These are phyloP conservation scores for Lentinula aciculospora DNA, from an alignment of 768 basidiomycete genomes.

Conservation along the genomic window DNA sequence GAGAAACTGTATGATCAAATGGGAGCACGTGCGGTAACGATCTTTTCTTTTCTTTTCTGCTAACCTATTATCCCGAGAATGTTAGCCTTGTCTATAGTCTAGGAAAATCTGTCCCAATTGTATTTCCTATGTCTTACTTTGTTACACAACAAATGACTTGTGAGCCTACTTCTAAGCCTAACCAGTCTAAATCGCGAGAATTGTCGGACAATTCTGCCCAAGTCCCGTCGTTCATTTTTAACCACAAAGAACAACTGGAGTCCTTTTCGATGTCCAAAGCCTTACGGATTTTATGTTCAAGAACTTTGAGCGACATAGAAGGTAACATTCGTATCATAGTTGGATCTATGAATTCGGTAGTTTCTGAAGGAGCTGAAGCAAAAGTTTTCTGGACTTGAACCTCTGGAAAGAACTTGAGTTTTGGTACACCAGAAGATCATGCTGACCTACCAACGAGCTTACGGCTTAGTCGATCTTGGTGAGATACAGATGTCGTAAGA, in stretches of 20 bases:
- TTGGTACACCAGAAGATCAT: neutral
- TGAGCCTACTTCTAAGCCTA: constrained; percentile 58
- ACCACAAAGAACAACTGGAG: constrained; percentile 43
- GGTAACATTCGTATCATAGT: constrained; percentile 51
- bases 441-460: constrained; percentile 54
- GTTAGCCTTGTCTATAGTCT: too few relatives aligned
- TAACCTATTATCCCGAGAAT: neutral
- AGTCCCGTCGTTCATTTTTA: constrained; percentile 44
- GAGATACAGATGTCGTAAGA: constrained; percentile 25
- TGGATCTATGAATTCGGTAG: constrained; percentile 14
- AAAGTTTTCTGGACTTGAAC: constrained; percentile 12
- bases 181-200: constrained; percentile 57
- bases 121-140: too few relatives aligned
- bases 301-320: constrained; percentile 58
- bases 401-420: constrained; percentile 14
- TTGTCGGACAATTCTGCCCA: constrained; percentile 46
- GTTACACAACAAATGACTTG: constrained; percentile 21
- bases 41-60: neutral
- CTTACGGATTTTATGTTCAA: constrained; percentile 64
- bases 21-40: neutral
- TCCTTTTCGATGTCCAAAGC: constrained; percentile 27
- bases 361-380: constrained; percentile 11
- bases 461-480: constrained; percentile 49
- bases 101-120: too few relatives aligned
- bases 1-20: neutral